Base-by-base conservation (phyloP, 2,329 filamentous ascomycete species). In the Penicillium sp. region DNA sequence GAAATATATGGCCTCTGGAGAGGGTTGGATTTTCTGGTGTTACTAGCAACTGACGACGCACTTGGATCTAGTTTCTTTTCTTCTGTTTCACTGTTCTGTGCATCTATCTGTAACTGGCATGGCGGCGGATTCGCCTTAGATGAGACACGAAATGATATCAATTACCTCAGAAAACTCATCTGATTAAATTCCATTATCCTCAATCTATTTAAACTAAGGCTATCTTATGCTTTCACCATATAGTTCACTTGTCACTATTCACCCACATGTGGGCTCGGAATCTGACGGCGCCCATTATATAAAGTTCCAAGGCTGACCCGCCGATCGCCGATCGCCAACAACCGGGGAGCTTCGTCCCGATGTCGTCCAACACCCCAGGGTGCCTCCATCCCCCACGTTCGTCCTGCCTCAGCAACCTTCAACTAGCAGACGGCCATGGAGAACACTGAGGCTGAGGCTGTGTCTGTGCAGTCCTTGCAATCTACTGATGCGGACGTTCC, bases 131-230 rank as follows among this genome's bases (percentile, higher is more conserved):
- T 43, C 46, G 26, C 43, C 48, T 51, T 54, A 24, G 45, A 61
- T 48, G 56, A 60, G 56, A 61, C 51, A 61, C 29, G 54, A 56
- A 55, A 46, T 43, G 45, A 55, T 51, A 50, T 52, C 46, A 58
- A 46, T 39, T 53, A n/a, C 23, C 37, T 47, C 3, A 21, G 48
- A 15, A 33, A 24, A 26, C 15, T 55, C 33, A 34, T 26, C 24
- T 21, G 8, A 24, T n/a, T n/a, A n/a, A 17, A 15, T 43, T 21
- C 24, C 15, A n/a, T 29, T 13, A 17, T 20, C 17, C 17, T 12
- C n/a, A n/a, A n/a, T n/a, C n/a, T n/a, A n/a, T n/a, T n/a, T n/a
- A n/a, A n/a, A n/a, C n/a, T n/a, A n/a, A n/a, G n/a, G n/a, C n/a
- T n/a, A n/a, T n/a, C n/a, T n/a, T n/a, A n/a, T n/a, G n/a, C n/a